Percentiles rank a stretch among this genome's conserved stretches.
Evolutionary conservation across 2,329 filamentous ascomycete genomes (phyloP).

Genomic region (Phialophora chinensis): DNA sequence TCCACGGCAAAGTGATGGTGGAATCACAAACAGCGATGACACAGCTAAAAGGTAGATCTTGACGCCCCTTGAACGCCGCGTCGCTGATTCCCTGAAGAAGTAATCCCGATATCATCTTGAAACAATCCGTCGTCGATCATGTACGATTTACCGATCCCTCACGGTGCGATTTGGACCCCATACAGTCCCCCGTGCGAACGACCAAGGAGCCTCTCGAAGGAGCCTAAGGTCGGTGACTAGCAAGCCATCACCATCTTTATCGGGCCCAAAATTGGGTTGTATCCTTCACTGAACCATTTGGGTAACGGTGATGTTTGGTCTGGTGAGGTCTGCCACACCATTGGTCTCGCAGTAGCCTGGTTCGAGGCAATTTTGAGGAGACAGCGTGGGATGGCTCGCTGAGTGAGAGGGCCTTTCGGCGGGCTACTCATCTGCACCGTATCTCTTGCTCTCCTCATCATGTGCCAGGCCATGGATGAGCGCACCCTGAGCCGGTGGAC

Average conservation of each 20-base stretch:
- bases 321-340: background rate
- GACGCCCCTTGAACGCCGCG: background rate
- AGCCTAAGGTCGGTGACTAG: background rate
- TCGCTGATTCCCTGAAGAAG: background rate
- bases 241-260: conserved; percentile 11
- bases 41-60: background rate
- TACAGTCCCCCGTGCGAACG: background rate
- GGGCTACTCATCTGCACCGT: background rate
- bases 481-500: background rate
- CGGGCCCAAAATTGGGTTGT: conserved; percentile 11
- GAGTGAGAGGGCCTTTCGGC: background rate
- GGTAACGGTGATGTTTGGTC: conserved; percentile 16
- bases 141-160: background rate
- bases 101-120: background rate
- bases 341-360: conserved; percentile 5
- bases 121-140: background rate
- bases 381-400: conserved; percentile 7
- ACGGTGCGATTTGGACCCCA: background rate
- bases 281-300: conserved; percentile 30
- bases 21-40: background rate
- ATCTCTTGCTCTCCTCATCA: conserved; percentile 16
- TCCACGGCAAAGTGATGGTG: background rate
- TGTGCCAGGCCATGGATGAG: conserved; percentile 6
- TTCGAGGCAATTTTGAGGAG: conserved; percentile 2
- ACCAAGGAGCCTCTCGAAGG: background rate